Evolutionary conservation across 2,329 filamentous ascomycete species (phyloP), one percentile per base, ranked within the genome.

Genomic region (Neofusicoccum laricinum): DNA sequence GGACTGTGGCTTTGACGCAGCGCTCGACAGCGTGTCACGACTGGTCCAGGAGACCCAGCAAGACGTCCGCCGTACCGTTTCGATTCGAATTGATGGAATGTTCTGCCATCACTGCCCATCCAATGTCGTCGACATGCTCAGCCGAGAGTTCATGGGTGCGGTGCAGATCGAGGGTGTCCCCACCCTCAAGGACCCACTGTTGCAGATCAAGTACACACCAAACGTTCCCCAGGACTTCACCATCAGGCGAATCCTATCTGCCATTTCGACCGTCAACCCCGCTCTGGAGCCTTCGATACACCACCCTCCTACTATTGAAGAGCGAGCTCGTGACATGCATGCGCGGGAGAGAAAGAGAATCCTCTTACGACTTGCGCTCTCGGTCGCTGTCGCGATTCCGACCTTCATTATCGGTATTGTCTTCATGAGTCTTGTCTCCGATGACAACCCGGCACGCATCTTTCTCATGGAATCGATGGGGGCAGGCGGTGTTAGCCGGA

Each of bases 371-470:
- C 83, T 92, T 15, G 72, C 90, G 1, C 81, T 96, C 63, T 89
- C 91, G 1, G 76, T 90, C 32, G 70, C 89, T 30, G 80, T 90
- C 5, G 88, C 90, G 19, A 88, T 97, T 49, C 93, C 94, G 1
- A 92, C 91, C 0, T 93, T 97, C 69, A 75, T 96, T 58, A 87
- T 97, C 43, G 93, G 94, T 2, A 91, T 97, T 61, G 88, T 96
- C 1, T 96, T 92, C 78, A 97, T 97, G 93, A 92, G 86, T 66
- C 82, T 97, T 1, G 84, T 97, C 0, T 80, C 88, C 0, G 75
- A 82, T 2, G 76, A 81, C 1, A 84, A 93, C 68, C 68, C 76
- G 0, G 82, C 82, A 12, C 87, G 88, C 64, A 80, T 81, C 67
- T 92, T 86, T 69, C 78, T 96, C 49, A 93, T 92, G 85, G 74